Evolutionary conservation across 768 basidiomycete genomes (phyloP), one percentile per base, ranked within the genome.

Genomic region (Lepiota brunneoincarnata): DNA sequence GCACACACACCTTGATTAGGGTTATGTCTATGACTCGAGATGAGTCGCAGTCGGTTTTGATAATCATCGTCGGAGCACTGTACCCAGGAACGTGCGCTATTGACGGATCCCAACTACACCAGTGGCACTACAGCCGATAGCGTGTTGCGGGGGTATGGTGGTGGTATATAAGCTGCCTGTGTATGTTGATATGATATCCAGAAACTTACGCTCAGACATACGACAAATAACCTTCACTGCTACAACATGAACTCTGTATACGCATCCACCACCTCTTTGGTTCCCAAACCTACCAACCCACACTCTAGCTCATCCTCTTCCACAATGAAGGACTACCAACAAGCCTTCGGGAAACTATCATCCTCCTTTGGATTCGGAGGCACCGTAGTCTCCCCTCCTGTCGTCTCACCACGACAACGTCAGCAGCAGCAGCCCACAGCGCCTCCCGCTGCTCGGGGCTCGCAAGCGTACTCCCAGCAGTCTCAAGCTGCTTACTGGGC

Each of bases 401-500:
- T 28, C 36, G 23, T 26, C 31, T 15, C 45, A 4, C 15, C 45
- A 35, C 31, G 15, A 26, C 20, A 12, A 12, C 45, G 9, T n/a
- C 17, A 31, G 4, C 24, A 37, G 18, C 51, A 37, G 24, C 18
- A 23, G 20, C 43, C 24, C n/a, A 34, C 24, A 34, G 11, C 49
- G 11, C 6, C n/a, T n/a, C 24, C 28, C 10, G n/a, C 4, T 15
- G 23, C 52, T 17, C 18, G 20, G 34, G 31, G 17, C 28, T 47
- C 28, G n/a, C 45, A 20, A 28, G 18, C 45, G 9, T 12, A 15
- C 11, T 43, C 44, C 35, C 52, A 54, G 44, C 52, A 54, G 20
- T 7, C 21, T 1, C 43, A 45, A 35, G 43, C 52, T 46, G 52
- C 52, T 26, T 54, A 54, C n/a, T 54, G 52, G 52, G 44, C 43